Evolutionary conservation across 768 basidiomycete genomes (phyloP), one percentile per base, ranked within the genome.

Genomic region (Xerocomellus amylosporus): DNA sequence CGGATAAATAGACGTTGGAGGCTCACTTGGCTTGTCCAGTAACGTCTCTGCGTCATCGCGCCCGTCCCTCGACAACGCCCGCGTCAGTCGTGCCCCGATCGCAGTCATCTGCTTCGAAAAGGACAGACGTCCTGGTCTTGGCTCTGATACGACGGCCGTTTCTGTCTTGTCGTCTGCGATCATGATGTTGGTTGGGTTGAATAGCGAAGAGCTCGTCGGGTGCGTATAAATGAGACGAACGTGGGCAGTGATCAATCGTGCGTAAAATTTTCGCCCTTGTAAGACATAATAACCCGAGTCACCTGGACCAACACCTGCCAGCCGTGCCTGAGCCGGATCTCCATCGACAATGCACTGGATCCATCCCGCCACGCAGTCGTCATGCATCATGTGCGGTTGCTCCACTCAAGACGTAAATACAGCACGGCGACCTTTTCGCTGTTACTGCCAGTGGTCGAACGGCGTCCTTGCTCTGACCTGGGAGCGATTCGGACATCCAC

Each of bases 51-150:
- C 30, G 36, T 31, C 26, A 2, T 56, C 47, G 8, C 45, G n/a
- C 20, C 48, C 49, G 8, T 58, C 64, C 51, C 17, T 51, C 13
- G 57, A 48, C 49, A 66, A 22, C 43, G 53, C 55, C 37, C 37
- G 55, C 1, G 62, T 42, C 51, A 66, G 7, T 12, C 61, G 55
- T 8, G 55, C 53, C 15, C 64, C 61, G 10, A 64, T 60, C 22
- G 53, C 61, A 19, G 64, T 44, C 49, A 64, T 58, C 28, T 64
- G 56, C 46, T 60, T 58, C 9, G 61, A 45, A 37, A 66, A 40
- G 4, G 51, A 46, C 42, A 38, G 40, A 19, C 58, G 63, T 9
- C 56, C 13, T 17, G 49, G 1, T 52, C 45, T 54, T 33, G 51
- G 10, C 30, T 52, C 59, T 30, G 55, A 42, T n/a, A 10, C 10